Evolutionary conservation across 2,329 filamentous ascomycete species (phyloP), one percentile per base, ranked within the genome.

Genomic region (Fusarium equiseti): DNA sequence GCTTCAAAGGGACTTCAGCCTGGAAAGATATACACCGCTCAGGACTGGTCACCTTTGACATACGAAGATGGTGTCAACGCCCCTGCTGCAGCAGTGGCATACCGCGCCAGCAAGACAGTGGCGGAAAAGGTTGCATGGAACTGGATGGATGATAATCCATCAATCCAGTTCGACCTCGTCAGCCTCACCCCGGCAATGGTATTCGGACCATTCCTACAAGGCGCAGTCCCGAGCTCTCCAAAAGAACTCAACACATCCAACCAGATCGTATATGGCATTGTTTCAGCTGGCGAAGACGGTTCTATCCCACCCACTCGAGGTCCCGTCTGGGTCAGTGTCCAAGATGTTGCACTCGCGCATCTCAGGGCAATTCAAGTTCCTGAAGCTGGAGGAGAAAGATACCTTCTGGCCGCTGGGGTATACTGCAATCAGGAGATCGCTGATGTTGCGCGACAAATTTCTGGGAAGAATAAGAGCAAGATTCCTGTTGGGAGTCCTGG

Each of bases 181-280:
- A 62, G 60, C 40, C 9, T 63, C 15, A 62, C 62, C 1, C 57
- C 60, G 8, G 60, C 60, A 2, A 62, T 63, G 60, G 60, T 63
- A 5, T 63, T 62, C 13, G 60, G 60, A 0, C n/a, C 60, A 9
- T 63, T 61, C 4, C 24, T 63, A 0, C 57, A 42, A 12, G 60
- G 57, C 6, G 60, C 60, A 13, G 26, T 45, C 0, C 60, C 57
- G 1, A 29, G 11, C 2, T 45, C 46, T 5, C 27, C 60, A 5
- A 6, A 62, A 16, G 31, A 63, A 3, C 60, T 63, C 20, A 63
- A 63, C 13, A 63, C 60, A 8, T 63, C 60, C 18, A 63, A 63
- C 8, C 31, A 54, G 4, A 63, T 63, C 4, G 32, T 63, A 0
- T 62, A 63, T 4, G 31, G 46, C 1, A 63, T 63, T 6, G 15